Base-by-base conservation (phyloP, 306 rosid species). In the Ceratonia siliqua region DNA sequence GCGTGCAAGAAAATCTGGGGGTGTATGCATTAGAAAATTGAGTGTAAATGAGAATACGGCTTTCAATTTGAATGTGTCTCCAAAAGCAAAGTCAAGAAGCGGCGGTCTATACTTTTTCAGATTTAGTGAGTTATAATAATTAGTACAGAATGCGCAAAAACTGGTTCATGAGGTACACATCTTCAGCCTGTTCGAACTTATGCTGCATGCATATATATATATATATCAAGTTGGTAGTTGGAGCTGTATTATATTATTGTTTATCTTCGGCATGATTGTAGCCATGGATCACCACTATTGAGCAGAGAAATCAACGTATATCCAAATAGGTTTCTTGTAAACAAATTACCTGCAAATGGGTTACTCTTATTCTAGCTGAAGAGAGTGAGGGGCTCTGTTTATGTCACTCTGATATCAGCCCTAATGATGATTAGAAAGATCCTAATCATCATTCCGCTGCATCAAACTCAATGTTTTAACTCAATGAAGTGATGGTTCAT, bases 11-110 rank as follows among this genome's bases (percentile, higher is more conserved):
- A 74, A 79, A 57, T 46, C 33, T 7, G 65, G 30, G 49, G 56
- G n/a, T 17, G 68, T 25, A 39, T 11, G 63, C 55, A 12, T 62
- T 25, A 36, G 65, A 33, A 74, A 68, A 70, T 42, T 6, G 67
- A 52, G 70, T 72, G 76, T 35, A 25, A 17, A 65, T 28, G 62
- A 63, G 66, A 62, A 6, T 63, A 48, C 54, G 46, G 54, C 52
- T 55, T 76, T 77, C 55, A 79, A 53, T 76, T 61, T 77, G 56
- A 59, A 22, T 68, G 73, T 55, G 88, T 84, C 83, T 64, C 76
- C 52, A 69, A 84, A 74, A 78, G 87, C 68, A 6, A 84, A 69
- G 83, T 68, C 85, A 81, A 63, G 58, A 78, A 84, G 35, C 83
- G 83, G 85, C 76, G 83, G 54, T 68, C 5, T 76, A 64, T 58